phyloP scores from a whole-genome alignment of 176 grass and related monocot genomes.

The Microstegium vimineum region DNA sequence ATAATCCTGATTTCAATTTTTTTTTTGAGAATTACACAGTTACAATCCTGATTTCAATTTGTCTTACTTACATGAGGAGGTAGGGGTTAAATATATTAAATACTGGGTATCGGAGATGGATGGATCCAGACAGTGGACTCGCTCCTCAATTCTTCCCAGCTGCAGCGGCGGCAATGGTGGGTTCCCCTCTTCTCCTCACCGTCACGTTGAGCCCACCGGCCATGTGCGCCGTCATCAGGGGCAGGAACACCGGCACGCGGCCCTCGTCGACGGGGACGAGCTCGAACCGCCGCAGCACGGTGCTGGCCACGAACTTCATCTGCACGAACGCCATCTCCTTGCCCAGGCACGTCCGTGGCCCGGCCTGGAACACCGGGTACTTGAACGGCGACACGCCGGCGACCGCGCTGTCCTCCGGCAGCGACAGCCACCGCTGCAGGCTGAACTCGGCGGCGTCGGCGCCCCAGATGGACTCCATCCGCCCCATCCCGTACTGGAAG shows the following conservation, averaged over 20 bases:
- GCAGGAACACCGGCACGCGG: slow-evolving; percentile 53
- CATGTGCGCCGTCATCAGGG: slow-evolving; percentile 75
- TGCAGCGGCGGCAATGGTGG: not conserved
- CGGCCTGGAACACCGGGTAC: slow-evolving; percentile 85
- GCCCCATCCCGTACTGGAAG: slow-evolving; percentile 92
- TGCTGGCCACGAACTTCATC: slow-evolving; percentile 71
- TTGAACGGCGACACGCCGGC: slow-evolving; percentile 66
- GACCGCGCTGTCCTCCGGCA: not conserved
- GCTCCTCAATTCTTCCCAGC: not conserved
- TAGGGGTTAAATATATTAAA: not conserved
- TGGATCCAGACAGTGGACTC: not conserved
- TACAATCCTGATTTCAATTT: slow-evolving; percentile 15
- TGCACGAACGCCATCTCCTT: slow-evolving; percentile 86
- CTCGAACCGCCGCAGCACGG: slow-evolving; percentile 56
- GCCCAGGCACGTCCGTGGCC: slow-evolving; percentile 72
- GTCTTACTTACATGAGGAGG: slow-evolving; percentile 23
- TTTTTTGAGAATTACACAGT: no score
- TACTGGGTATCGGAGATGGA: not conserved
- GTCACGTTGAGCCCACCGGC: slow-evolving; percentile 58
- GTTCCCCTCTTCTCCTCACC: slow-evolving; percentile 30
- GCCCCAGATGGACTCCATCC: slow-evolving; percentile 84
- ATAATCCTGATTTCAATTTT: slow-evolving; percentile 15
- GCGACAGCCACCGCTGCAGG: slow-evolving; percentile 46
- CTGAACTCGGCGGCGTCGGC: slow-evolving; percentile 56
- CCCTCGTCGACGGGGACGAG: slow-evolving; percentile 48